Evolutionary conservation across 192 early-diverging fungal species (phyloP), one percentile per base, ranked within the genome.

Genomic region (Backusella tuberculispora): DNA sequence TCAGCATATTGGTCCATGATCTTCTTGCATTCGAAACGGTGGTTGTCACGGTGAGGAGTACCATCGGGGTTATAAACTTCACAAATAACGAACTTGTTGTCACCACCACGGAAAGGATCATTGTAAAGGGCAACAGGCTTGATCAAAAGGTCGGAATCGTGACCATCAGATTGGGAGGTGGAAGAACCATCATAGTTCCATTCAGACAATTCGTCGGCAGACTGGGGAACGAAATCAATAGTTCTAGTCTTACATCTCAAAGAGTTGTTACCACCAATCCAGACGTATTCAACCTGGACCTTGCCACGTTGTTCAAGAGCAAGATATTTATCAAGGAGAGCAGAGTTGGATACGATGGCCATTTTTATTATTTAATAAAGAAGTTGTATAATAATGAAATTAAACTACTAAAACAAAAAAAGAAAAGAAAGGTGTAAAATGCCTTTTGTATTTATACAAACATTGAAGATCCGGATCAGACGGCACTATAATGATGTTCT

Each of bases 171-270:
- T 73, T 88, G 86, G 66, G 78, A 75, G 47, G 86, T 88, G 14
- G 86, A 88, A 34, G 82, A 84, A 68, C 86, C 86, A 71, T 88
- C 86, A 64, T 78, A 88, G 75, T 87, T 87, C 86, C 86, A 88
- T 69, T 88, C 86, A 24, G 77, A 67, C 38, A 88, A 73, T 17
- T 88, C 79, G 50, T 60, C 43, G 46, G 46, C 74, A 43, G 73
- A 67, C 9, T 38, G 50, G 41, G 74, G 69, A 42, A 66, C 70
- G 1, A 26, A 29, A 21, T 87, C 78, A 24, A 88, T 70, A 46
- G 86, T 88, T 37, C 48, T 86, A 4, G 86, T 85, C 75, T 87
- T 87, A 64, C 74, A 64, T 78, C 86, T 87, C n/a, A 87, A 66
- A 12, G 81, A 74, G 46, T 76, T 69, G 24, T 50, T 46, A 50